Percentiles rank a stretch among this genome's conserved stretches.
Conservation (phyloP, 2,329 filamentous ascomycete species). For the Exophiala alcalophila region DNA sequence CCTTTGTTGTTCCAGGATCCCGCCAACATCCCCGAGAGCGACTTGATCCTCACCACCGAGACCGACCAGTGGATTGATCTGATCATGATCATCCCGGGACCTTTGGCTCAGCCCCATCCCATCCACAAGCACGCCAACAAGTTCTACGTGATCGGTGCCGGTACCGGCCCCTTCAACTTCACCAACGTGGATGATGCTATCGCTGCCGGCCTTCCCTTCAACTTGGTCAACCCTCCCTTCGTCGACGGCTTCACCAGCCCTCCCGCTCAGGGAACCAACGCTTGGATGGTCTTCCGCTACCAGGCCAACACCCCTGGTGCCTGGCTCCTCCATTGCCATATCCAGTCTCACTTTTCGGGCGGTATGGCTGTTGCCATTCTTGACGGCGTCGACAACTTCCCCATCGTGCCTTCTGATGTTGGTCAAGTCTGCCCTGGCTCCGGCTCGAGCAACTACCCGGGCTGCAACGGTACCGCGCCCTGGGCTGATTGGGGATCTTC, state of each 20-base stretch:
- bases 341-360: conserved; percentile 52
- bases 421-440: conserved; percentile 25
- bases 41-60: conserved; percentile 50
- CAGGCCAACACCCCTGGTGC: conserved; percentile 54
- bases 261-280: conserved; percentile 32
- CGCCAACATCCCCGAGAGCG: conserved; percentile 37
- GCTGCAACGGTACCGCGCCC: conserved; percentile 2
- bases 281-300: conserved; percentile 55
- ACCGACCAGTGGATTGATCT: conserved; percentile 56
- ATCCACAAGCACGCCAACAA: conserved; percentile 65
- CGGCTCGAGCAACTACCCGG: conserved; percentile 29
- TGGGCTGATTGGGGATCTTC: background rate
- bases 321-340: conserved; percentile 58
- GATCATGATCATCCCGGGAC: conserved; percentile 47
- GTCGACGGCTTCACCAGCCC: conserved; percentile 50
- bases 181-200: conserved; percentile 50
- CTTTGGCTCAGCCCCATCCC: conserved; percentile 55
- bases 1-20: conserved; percentile 51
- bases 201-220: conserved; percentile 50
- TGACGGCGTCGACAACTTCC: conserved; percentile 39
- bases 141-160: conserved; percentile 56
- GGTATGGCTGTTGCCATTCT: conserved; percentile 56
- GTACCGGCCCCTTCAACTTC: conserved; percentile 53
- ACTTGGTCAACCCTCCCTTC: conserved; percentile 54
- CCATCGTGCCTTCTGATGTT: conserved; percentile 24